Conservation (phyloP, 371 early-diverging fungal species). For the Entomophthora muscae region DNA sequence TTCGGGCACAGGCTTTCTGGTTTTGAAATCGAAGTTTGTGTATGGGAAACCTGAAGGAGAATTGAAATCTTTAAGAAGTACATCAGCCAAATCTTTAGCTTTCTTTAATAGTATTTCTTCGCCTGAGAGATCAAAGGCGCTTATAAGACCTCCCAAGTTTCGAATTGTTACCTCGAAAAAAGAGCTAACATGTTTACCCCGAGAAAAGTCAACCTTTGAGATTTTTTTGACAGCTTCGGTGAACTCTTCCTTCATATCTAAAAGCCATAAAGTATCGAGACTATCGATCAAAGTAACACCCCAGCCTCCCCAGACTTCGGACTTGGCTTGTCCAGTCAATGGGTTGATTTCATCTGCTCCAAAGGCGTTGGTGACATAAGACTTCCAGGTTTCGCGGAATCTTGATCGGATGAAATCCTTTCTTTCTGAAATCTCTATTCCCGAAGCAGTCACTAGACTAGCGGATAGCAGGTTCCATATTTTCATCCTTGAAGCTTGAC, state of each 20-base stretch:
- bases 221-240: conserved; percentile 34
- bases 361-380: conserved; percentile 36
- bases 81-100: conserved; percentile 61
- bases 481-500: too few relatives aligned
- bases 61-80: conserved; percentile 55
- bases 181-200: conserved; percentile 12
- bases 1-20: conserved; percentile 14
- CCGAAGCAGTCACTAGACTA: too few relatives aligned
- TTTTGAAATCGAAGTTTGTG: conserved; percentile 36
- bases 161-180: conserved; percentile 82
- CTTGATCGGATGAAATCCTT: conserved; percentile 21
- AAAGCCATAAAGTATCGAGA: conserved; percentile 58
- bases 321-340: conserved; percentile 17
- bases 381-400: conserved; percentile 45
- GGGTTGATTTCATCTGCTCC: conserved; percentile 34
- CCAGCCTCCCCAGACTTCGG: conserved; percentile 36
- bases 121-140: conserved; percentile 57
- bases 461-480: too few relatives aligned
- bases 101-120: conserved; percentile 43
- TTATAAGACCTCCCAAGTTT: conserved; percentile 57
- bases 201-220: conserved; percentile 23
- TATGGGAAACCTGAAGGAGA: too few relatives aligned
- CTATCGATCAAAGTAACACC: conserved; percentile 60
- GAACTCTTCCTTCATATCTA: conserved; percentile 55
- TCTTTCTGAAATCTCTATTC: too few relatives aligned